A percentile compares a stretch with the other conserved stretches of the same genome.
Evolutionary conservation across 2,329 filamentous ascomycete species (phyloP).

Genomic region (Xylaria sp.): DNA sequence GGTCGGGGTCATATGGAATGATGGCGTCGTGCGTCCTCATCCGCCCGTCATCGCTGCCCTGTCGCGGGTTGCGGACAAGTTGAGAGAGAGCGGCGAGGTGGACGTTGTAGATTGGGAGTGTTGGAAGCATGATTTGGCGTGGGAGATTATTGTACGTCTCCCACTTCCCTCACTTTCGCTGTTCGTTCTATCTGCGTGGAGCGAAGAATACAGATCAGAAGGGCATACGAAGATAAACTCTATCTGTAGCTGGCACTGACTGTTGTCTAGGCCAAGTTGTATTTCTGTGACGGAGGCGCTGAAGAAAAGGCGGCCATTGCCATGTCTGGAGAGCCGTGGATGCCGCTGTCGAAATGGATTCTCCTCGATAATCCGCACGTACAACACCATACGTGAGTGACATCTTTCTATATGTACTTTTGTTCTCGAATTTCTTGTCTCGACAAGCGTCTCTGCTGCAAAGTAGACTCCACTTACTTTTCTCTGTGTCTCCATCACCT

Average conservation of each 20-base stretch:
- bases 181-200: not conserved
- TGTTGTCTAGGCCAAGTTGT: conserved; percentile 53
- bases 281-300: conserved; percentile 70
- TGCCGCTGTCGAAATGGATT: conserved; percentile 69
- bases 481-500: too few species aligned
- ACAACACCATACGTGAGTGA: conserved; percentile 52
- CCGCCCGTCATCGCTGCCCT: conserved; percentile 68
- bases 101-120: conserved; percentile 67
- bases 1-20: conserved; percentile 69
- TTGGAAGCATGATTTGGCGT: conserved; percentile 61
- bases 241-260: not conserved
- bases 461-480: too few species aligned
- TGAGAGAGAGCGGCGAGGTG: conserved; percentile 59
- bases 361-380: conserved; percentile 62
- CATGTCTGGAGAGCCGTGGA: conserved; percentile 65
- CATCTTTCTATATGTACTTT: not conserved
- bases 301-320: conserved; percentile 62
- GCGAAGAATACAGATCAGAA: not conserved
- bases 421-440: too few species aligned
- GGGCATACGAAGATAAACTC: not conserved
- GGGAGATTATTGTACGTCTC: conserved; percentile 52
- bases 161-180: conserved; percentile 43
- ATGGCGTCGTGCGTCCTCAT: conserved; percentile 68
- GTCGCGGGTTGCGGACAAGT: conserved; percentile 61
- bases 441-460: too few species aligned